These are phyloP conservation scores for Syzygium aromaticum DNA, from an alignment of 345 rosid species.

Conservation along the genomic window DNA sequence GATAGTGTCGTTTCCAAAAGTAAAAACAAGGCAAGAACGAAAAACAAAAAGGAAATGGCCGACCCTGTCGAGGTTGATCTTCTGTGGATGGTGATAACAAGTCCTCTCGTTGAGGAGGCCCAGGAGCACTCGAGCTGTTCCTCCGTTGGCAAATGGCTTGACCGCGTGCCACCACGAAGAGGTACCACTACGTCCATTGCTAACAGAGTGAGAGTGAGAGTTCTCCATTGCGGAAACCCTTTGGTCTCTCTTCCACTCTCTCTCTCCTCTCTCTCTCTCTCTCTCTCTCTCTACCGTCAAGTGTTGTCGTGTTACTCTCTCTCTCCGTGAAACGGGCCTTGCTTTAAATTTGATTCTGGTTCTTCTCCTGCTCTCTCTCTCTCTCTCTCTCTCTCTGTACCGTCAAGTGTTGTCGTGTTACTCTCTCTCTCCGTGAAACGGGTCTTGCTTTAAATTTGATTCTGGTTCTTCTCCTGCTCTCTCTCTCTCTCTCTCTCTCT, in stretches of 20 bases:
- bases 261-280: background rate
- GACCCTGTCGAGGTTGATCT: background rate
- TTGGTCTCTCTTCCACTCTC: background rate
- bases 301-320: background rate
- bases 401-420: background rate
- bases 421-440: background rate
- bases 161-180: background rate
- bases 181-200: background rate
- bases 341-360: background rate
- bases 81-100: background rate
- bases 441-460: background rate
- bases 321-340: background rate
- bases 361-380: too few species aligned
- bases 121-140: background rate
- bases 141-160: background rate
- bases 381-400: background rate
- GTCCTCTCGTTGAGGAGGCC: background rate
- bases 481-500: background rate
- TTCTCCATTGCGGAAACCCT: background rate
- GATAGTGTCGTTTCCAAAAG: background rate
- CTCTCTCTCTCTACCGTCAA: background rate
- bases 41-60: background rate
- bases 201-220: background rate
- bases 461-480: background rate
- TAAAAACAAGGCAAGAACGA: background rate